Evolutionary conservation across 257 asterid species (phyloP), one percentile per base, ranked within the genome.

Genomic region (Solanum etuberosum): DNA sequence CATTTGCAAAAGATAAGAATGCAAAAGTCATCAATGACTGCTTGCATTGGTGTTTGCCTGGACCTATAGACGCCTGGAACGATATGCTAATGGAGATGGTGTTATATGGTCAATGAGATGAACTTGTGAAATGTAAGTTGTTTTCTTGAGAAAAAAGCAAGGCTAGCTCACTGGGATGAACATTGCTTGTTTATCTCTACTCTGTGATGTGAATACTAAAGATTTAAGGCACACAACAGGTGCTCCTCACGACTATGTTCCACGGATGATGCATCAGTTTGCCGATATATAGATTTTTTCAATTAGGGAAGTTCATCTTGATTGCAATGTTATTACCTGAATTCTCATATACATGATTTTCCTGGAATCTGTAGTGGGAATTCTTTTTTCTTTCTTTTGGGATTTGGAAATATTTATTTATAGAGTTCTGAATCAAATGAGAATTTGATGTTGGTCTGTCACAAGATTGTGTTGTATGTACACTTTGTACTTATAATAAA

Each of bases 11-110:
- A 31, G 93, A 71, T 14, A 83, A 88, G 89, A 89, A 89, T 2
- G 92, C 86, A 2, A 88, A 89, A 85, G 83, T 91, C 12, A 87
- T 94, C 23, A 92, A 86, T 65, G 98, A 96, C 74, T 96, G 99
- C 88, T 87, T 96, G 88, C 99, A 96, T 65, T 96, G 98, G 98
- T 96, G 99, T 87, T 54, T 96, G 92, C 99, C 98, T 2, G 99
- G 99, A 37, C 96, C 98, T 14, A 93, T 95, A 16, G 99, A 96
- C 88, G 51, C 94, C n/a, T 96, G 98, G 98, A 95, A 93, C 40
- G 98, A 96, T 91, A 67, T 96, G 74, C 77, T 95, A 91, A 91
- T 94, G 96, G 94, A 93, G 86, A 93, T 93, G 96, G 84, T 93
- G 37, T 74, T 93, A 23, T 90, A 93, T 88, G 90, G 93, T 83